Base-by-base conservation (phyloP, 192 early-diverging fungal species). In the Geosiphon pyriformis region DNA sequence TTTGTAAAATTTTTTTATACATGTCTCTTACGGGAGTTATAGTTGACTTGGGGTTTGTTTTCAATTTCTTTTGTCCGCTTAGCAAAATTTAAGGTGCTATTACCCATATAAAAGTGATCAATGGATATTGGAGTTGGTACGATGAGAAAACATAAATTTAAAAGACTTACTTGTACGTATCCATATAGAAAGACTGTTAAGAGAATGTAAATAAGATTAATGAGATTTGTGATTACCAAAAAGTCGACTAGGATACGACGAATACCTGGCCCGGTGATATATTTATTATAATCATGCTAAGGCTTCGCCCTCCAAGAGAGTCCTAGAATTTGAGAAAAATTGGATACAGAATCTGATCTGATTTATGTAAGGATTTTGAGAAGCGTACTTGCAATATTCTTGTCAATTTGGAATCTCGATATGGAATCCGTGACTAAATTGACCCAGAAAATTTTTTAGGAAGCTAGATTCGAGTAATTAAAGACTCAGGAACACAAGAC, bases 321-420 rank as follows among this genome's bases (percentile, higher is more conserved):
- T 85, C 81, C 72, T 74, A 42, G 15, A 42, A 42, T 35, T 25
- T 31, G 23, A 65, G n/a, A 10, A 54, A 58, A 22, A 54, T 34
- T 35, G 4, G 37, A 42, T 15, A 42, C 15, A 42, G 15, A 42
- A 42, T 42, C 37, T 10, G 37, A 42, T 6, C 37, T 10, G 7
- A 42, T 10, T 42, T 42, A 10, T 15, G 15, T 42, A 42, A 42
- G 37, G 15, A 15, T 15, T 10, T 15, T 42, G 37, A 6, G 29
- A 1, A 15, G 1, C 26, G 30, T 55, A 73, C 72, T 52, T 87
- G 85, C 33, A 87, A 60, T 8, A 86, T 82, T 25, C 85, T 73
- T 26, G 87, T 89, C 78, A 89, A 78, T 65, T 89, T 89, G 2
- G 84, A 86, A 54, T 89, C 84, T 22, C 85, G 70, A 69, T 83